phyloP scores from a whole-genome alignment of 768 basidiomycete species.

The Panaeolus cyanescens region DNA sequence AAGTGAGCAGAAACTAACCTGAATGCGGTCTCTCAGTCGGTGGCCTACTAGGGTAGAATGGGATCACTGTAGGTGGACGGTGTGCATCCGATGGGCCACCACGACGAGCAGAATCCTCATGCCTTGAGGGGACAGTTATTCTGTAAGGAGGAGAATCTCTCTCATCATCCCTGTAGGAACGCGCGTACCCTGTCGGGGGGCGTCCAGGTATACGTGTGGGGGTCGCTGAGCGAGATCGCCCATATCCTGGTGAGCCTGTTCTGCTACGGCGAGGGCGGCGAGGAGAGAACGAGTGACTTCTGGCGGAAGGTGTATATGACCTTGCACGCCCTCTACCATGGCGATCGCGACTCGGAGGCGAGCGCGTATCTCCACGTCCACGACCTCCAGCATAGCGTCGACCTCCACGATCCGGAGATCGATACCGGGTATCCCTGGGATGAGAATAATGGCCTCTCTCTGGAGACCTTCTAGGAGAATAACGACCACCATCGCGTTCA shows the following conservation, averaged over 20 bases:
- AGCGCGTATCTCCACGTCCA: conserved; percentile 5
- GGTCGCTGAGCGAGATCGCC: not conserved
- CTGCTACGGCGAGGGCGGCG: not conserved
- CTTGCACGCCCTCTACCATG: conserved; percentile 1
- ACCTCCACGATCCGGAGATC: not conserved
- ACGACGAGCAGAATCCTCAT: not conserved
- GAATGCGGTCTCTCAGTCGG: not conserved
- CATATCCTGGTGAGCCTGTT: not conserved
- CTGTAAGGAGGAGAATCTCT: conserved; percentile 7
- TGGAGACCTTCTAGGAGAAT: conserved; percentile 5
- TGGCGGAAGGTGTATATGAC: conserved; percentile 7
- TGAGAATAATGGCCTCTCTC: conserved; percentile 4
- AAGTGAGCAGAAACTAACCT: not conserved
- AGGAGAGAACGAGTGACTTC: conserved; percentile 10
- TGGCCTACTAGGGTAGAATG: not conserved
- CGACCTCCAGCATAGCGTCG: conserved; percentile 5
- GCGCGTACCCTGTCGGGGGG: conserved; percentile 3
- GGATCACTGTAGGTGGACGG: not conserved
- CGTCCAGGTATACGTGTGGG: not conserved
- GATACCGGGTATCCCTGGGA: not conserved
- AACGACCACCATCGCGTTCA: not conserved
- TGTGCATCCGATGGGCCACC: not conserved
- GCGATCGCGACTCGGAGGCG: conserved; percentile 4
- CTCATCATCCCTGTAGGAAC: conserved; percentile 1
- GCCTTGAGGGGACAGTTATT: conserved; percentile 13